Evolutionary conservation across 441 rosid genomes (phyloP).

Genomic region (Mallotus japonicus): DNA sequence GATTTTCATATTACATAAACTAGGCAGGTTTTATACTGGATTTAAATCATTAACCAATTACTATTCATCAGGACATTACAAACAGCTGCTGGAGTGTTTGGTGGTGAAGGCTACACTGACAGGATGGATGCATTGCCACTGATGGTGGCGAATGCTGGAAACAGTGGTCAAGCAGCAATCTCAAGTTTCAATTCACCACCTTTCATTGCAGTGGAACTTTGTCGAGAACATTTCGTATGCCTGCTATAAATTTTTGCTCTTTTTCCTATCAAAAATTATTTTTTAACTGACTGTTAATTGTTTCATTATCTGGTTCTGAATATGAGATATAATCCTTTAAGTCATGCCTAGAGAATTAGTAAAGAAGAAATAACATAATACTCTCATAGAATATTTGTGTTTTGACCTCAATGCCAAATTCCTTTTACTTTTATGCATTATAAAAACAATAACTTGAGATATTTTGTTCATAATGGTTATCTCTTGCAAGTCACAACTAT

Average conservation of each 20-base stretch:
- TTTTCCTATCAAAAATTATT: background rate
- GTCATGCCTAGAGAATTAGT: background rate
- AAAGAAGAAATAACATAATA: background rate
- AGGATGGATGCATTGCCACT: conserved; percentile 65
- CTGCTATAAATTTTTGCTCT: conserved; percentile 7
- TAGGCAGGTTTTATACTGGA: background rate
- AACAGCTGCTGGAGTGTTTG: conserved; percentile 97
- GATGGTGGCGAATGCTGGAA: conserved; percentile 93
- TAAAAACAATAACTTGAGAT: background rate
- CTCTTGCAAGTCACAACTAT: background rate
- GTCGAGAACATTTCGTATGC: conserved; percentile 92
- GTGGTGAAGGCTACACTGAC: conserved; percentile 75
- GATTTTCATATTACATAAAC: background rate
- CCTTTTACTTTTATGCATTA: background rate
- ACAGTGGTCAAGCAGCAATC: conserved; percentile 68
- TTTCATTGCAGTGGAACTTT: conserved; percentile 71
- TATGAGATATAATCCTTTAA: background rate
- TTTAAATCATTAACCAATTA: background rate
- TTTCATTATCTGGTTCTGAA: background rate
- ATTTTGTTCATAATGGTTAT: background rate
- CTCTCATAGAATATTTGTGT: background rate
- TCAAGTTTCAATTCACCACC: conserved; percentile 84
- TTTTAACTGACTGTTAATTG: background rate
- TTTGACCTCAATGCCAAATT: background rate
- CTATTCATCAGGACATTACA: conserved; percentile 67